Evolutionary conservation across 257 asterid genomes (phyloP).

Genomic region (Anisodus acutangulus): DNA sequence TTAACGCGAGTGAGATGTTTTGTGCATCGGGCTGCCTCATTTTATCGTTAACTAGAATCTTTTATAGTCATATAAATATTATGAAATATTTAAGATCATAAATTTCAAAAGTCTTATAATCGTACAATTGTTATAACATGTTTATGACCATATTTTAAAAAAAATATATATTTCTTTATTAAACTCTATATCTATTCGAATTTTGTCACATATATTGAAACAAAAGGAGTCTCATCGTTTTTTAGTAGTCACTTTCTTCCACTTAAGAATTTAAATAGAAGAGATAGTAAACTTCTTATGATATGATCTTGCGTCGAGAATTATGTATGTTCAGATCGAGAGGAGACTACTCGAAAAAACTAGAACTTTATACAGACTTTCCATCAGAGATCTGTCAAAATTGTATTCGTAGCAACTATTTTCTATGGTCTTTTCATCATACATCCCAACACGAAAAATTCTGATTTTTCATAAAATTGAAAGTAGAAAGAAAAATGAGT

Average conservation of each 20-base stretch:
- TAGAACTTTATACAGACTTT: neutral
- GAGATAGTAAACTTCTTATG: neutral
- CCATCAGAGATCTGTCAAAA: neutral
- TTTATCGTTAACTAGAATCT: too few species aligned
- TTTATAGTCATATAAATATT: neutral
- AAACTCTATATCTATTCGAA: neutral
- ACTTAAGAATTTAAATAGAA: neutral
- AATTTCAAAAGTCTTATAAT: neutral
- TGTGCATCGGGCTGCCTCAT: too few species aligned
- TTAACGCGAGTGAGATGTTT: too few species aligned
- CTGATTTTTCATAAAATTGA: neutral
- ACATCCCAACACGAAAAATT: neutral
- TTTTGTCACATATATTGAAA: neutral
- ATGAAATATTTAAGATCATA: neutral
- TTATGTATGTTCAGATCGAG: neutral
- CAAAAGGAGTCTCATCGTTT: rapidly evolving
- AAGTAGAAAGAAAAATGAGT: neutral
- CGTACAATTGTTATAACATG: neutral
- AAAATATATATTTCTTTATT: neutral
- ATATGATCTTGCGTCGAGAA: neutral
- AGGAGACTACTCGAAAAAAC: neutral
- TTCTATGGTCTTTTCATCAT: neutral
- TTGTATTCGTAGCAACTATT: neutral
- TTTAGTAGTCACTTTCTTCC: neutral
- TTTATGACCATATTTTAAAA: too few species aligned